Evolutionary conservation across 129 eudicot genomes (phyloP), one percentile per base, ranked within the genome.

Genomic region (Artemisia argyi): DNA sequence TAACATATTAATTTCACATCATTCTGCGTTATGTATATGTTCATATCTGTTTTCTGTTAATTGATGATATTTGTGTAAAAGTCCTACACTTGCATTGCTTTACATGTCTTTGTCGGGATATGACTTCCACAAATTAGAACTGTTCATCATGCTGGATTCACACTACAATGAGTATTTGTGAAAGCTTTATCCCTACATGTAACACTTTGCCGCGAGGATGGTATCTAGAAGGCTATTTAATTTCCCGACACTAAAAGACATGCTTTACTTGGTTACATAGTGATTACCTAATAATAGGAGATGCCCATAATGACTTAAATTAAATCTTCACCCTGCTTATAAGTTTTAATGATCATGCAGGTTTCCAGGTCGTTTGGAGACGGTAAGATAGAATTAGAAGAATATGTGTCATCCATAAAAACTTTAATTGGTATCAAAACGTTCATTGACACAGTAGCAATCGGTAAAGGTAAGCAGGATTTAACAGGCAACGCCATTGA

Each of bases 391-490:
- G 54, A 87, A 50, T 44, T 91, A 24, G 88, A 73, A 80, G 86
- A 88, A 2, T 91, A 84, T 47, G 87, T 86, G 16, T 67, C 74
- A 62, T 74, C 85, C 68, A 24, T 91, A 51, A 86, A 75, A 76
- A 28, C 53, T 49, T 78, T 86, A 70, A 84, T 88, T 48, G 97
- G 97, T 48, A 76, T 82, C 6, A 60, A 71, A 61, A 12, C 15
- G 35, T 80, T 91, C n/a, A 74, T 88, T 11, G 90, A 91, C 24
- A 90, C 89, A 13, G 78, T 91, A 20, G 92, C 83, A 13, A 82
- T 91, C 19, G 97, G 97, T 17, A 73, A 76, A 62, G 91, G 97
- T 59, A 91, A 91, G 78, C 74, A 69, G 62, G 97, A 91, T 72
- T 82, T 91, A 42, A 88, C 97, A 32, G 81, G 83, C 48, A 81